A percentile compares a stretch with the other conserved stretches of the same genome.
Conservation (phyloP, 2,329 filamentous ascomycete genomes). For the Colletotrichum tropicale region DNA sequence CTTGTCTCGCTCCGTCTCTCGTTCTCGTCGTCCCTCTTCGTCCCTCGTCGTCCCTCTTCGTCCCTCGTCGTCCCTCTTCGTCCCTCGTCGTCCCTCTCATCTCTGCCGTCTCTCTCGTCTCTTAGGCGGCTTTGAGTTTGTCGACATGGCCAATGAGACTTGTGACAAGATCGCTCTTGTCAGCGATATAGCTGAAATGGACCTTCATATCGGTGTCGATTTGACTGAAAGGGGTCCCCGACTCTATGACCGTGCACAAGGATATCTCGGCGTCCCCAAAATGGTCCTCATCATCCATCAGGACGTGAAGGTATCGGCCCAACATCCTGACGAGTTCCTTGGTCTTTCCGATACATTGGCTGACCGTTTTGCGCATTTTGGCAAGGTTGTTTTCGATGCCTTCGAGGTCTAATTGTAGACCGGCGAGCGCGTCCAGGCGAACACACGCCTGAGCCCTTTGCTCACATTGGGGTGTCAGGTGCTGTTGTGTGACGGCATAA, state of each 20-base stretch:
- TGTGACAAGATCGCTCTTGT: not conserved
- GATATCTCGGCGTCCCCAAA: not conserved
- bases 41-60: not conserved
- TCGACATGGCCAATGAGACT: not conserved
- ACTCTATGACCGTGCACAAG: not conserved
- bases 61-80: no score
- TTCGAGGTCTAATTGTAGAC: not conserved
- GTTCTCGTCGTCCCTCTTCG: no score
- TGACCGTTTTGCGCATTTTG: not conserved
- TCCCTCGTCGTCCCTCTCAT: not conserved
- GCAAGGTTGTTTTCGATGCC: not conserved
- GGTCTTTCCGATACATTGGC: not conserved
- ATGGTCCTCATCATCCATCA: not conserved
- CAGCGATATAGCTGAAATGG: not conserved
- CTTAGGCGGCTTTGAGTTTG: not conserved
- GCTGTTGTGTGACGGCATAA: not conserved
- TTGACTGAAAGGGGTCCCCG: not conserved
- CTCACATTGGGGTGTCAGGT: not conserved
- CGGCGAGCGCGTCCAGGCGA: not conserved
- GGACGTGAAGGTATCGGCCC: not conserved
- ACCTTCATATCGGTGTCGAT: not conserved
- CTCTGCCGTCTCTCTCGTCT: not conserved
- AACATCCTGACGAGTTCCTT: not conserved
- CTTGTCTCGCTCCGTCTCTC: no score
- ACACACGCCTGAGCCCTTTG: not conserved